These are phyloP conservation scores for Talaromyces sp. DNA, from an alignment of 2,329 filamentous ascomycete species.

Conservation along the genomic window DNA sequence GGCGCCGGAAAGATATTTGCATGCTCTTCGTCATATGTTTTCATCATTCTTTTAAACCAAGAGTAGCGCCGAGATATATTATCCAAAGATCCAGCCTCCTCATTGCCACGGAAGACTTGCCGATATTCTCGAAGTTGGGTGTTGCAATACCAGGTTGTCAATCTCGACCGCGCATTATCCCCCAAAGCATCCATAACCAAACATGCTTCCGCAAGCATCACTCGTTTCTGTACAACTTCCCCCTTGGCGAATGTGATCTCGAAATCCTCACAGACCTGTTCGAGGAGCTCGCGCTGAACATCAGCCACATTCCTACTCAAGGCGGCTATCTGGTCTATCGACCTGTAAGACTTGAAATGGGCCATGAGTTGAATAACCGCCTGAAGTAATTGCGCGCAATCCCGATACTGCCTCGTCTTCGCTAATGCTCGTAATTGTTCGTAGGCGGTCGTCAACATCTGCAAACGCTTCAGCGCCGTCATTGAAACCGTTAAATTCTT, in stretches of 20 bases:
- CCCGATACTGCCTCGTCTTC: conserved; percentile 83
- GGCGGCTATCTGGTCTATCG: conserved; percentile 95
- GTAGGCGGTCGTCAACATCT: conserved; percentile 99
- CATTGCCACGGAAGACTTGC: conserved; percentile 91
- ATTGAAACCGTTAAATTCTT: conserved; percentile 94
- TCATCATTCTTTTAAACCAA: conserved; percentile 95
- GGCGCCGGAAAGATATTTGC: conserved; percentile 77
- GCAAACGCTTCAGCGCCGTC: conserved; percentile 92
- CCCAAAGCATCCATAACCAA: conserved; percentile 92
- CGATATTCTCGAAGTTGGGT: conserved; percentile 93
- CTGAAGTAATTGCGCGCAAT: conserved; percentile 89
- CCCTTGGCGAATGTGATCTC: conserved; percentile 90
- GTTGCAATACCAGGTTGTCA: conserved; percentile 97
- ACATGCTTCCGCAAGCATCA: conserved; percentile 79
- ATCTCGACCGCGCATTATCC: conserved; percentile 73
- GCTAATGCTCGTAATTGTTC: conserved; percentile 84
- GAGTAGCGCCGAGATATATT: conserved; percentile 93
- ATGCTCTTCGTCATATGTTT: conserved; percentile 93
- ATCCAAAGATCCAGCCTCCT: conserved; percentile 92
- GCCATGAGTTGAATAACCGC: conserved; percentile 97
- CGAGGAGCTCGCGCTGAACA: conserved; percentile 83
- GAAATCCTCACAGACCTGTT: conserved; percentile 99
- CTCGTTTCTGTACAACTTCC: conserved; percentile 68
- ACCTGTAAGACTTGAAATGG: conserved; percentile 96
- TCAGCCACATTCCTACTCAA: conserved; percentile 90